These are phyloP conservation scores for Zarea fungicola DNA, from an alignment of 2,329 filamentous ascomycete species.

Conservation along the genomic window DNA sequence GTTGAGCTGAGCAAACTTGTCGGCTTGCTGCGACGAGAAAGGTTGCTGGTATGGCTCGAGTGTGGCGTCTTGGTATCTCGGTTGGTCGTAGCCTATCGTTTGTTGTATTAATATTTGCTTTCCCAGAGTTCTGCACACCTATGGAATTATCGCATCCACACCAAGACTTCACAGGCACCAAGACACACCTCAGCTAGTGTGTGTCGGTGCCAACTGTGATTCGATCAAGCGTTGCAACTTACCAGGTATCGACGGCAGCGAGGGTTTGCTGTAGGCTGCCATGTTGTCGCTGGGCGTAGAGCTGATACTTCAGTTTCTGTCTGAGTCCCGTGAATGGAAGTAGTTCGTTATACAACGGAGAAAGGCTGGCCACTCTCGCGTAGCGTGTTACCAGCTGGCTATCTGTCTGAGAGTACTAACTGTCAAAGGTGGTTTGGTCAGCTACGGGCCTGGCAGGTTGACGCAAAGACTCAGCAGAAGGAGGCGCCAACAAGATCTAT, in stretches of 20 bases:
- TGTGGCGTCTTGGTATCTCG: slow-evolving; percentile 53
- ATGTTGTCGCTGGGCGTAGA: slow-evolving; percentile 24
- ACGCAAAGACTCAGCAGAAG: too few relatives aligned
- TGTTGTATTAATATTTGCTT: slow-evolving; percentile 1
- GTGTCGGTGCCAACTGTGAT: too few relatives aligned
- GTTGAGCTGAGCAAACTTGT: slow-evolving; percentile 49
- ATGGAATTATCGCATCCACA: neutral
- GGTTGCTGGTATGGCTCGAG: slow-evolving; percentile 49
- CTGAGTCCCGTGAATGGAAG: neutral
- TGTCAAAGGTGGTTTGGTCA: too few relatives aligned
- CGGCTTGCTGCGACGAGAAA: slow-evolving; percentile 39
- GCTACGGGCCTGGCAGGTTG: too few relatives aligned
- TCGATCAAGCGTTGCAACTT: slow-evolving; percentile 36
- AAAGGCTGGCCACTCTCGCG: neutral
- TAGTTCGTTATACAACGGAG: neutral
- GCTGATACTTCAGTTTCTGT: too few relatives aligned
- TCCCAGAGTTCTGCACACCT: neutral
- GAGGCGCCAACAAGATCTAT: too few relatives aligned
- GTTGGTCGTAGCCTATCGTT: slow-evolving; percentile 51
- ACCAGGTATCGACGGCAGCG: slow-evolving; percentile 77
- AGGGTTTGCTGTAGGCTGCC: slow-evolving; percentile 66
- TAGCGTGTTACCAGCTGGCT: neutral
- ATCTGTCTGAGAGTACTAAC: neutral
- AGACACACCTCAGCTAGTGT: neutral
- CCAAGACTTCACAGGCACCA: neutral